Evolutionary conservation across 1,139 yeast species (phyloP).

Genomic region (Fermentozyma sake): DNA sequence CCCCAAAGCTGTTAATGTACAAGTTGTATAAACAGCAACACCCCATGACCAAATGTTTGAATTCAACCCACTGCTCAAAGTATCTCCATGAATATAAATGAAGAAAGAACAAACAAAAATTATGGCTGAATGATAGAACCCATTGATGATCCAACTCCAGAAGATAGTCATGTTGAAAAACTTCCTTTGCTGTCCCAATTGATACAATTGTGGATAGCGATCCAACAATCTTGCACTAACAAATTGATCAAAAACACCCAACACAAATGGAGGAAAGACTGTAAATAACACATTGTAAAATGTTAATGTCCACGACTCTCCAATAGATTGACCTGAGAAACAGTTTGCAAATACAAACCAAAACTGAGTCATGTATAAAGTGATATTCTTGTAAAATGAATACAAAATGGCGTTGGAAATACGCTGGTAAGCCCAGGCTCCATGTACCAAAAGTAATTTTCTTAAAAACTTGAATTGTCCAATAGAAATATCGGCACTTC

Average conservation of each 20-base stretch:
- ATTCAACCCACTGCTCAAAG: slow-evolving; percentile 62
- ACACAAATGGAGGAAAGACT: slow-evolving; percentile 90
- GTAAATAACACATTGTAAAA: slow-evolving; percentile 95
- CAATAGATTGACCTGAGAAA: slow-evolving; percentile 91
- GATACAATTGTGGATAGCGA: slow-evolving; percentile 89
- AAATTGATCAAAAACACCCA: slow-evolving; percentile 96
- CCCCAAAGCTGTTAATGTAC: slow-evolving; percentile 85
- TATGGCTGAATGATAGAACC: slow-evolving; percentile 88
- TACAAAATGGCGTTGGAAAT: slow-evolving; percentile 87
- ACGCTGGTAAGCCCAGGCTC: slow-evolving; percentile 96
- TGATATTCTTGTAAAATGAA: slow-evolving; percentile 92
- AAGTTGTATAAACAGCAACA: slow-evolving; percentile 80
- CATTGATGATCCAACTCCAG: slow-evolving; percentile 97
- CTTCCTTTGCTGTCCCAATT: slow-evolving; percentile 80
- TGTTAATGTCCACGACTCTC: slow-evolving; percentile 97
- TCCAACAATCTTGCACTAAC: slow-evolving; percentile 86
- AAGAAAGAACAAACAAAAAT: slow-evolving; percentile 70
- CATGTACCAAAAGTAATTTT: slow-evolving; percentile 86
- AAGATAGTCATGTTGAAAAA: slow-evolving; percentile 89
- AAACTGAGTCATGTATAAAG: slow-evolving; percentile 95
- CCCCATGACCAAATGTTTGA: slow-evolving; percentile 97
- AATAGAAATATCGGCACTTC: slow-evolving; percentile 95
- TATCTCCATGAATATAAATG: slow-evolving; percentile 67
- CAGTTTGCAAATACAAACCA: slow-evolving; percentile 95
- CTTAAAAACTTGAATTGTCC: slow-evolving; percentile 89